These are phyloP conservation scores for Blastobotrys apis DNA, from an alignment of 1,139 yeast species.

Conservation along the genomic window DNA sequence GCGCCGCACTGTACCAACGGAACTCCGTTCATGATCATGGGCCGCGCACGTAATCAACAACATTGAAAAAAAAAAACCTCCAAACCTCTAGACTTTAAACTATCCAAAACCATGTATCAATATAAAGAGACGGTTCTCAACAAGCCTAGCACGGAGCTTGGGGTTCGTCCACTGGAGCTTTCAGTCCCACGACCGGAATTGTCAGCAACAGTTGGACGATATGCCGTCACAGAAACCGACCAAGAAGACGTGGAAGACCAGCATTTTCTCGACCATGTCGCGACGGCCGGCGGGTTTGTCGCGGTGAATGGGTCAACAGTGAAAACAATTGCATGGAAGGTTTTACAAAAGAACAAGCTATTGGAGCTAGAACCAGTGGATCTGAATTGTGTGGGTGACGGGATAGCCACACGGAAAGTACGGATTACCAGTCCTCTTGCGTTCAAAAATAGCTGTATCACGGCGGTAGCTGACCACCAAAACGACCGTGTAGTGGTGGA, in stretches of 20 bases:
- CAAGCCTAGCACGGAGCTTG: slow-evolving; percentile 16
- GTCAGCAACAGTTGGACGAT: slow-evolving; percentile 10
- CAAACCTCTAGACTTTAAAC: not conserved
- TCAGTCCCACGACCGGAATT: slow-evolving; percentile 16
- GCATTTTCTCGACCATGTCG: slow-evolving; percentile 26
- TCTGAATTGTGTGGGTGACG: slow-evolving; percentile 12
- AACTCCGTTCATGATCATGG: not conserved
- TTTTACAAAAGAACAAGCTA: slow-evolving; percentile 20
- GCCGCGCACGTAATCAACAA: not conserved
- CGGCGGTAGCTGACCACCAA: slow-evolving; percentile 20
- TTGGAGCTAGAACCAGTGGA: slow-evolving; percentile 27
- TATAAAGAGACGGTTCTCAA: slow-evolving; percentile 17
- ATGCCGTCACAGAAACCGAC: too few species aligned
- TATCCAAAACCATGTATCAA: slow-evolving; percentile 9
- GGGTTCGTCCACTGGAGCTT: slow-evolving; percentile 13
- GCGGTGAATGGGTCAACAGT: slow-evolving; percentile 1
- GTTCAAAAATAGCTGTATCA: slow-evolving; percentile 24
- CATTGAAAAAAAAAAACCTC: not conserved
- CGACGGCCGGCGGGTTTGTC: slow-evolving; percentile 22
- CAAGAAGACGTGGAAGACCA: slow-evolving; percentile 21
- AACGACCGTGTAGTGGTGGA: slow-evolving; percentile 25
- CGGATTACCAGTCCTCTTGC: slow-evolving; percentile 23
- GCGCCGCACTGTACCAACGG: too few species aligned
- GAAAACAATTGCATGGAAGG: slow-evolving; percentile 24
- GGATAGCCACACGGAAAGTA: slow-evolving; percentile 20